Conservation (phyloP, 306 rosid species). For the Dalbergia cultrata region DNA sequence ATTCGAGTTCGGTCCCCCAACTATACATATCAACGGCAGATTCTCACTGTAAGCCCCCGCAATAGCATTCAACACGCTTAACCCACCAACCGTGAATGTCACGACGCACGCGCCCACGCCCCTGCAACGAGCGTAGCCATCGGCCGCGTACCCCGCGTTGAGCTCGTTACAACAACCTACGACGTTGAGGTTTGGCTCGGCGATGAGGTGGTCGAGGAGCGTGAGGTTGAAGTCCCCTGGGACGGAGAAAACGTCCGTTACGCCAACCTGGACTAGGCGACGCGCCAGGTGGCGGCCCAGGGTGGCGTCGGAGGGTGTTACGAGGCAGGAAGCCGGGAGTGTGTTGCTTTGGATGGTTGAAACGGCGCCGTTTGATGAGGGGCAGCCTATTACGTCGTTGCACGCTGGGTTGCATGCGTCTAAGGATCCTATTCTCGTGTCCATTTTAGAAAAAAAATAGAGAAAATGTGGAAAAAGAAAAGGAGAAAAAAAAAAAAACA, state of each 20-base stretch:
- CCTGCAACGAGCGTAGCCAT: slow-evolving; percentile 61
- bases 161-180: slow-evolving; percentile 74
- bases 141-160: slow-evolving; percentile 76
- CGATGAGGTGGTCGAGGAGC: slow-evolving; percentile 66
- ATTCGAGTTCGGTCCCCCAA: slow-evolving; percentile 67
- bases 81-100: slow-evolving; percentile 65
- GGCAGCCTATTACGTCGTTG: slow-evolving; percentile 35
- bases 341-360: slow-evolving; percentile 39
- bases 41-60: slow-evolving; percentile 77
- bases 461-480: no score
- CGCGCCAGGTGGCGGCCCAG: slow-evolving; percentile 65
- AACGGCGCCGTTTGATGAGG: slow-evolving; percentile 42
- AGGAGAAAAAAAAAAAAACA: no score
- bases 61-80: slow-evolving; percentile 62
- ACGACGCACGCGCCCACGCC: slow-evolving; percentile 77
- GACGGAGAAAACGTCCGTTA: slow-evolving; percentile 63
- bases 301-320: slow-evolving; percentile 49
- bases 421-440: slow-evolving; percentile 55
- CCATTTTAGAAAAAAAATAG: slow-evolving; percentile 37
- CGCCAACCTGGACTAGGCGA: slow-evolving; percentile 62
- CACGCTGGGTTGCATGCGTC: slow-evolving; percentile 31
- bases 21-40: slow-evolving; percentile 64
- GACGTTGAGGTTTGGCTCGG: slow-evolving; percentile 55
- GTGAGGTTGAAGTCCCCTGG: slow-evolving; percentile 75
- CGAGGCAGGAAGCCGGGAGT: neutral